Evolutionary conservation across 257 asterid genomes (phyloP).

Genomic region (Scutellaria baicalensis): DNA sequence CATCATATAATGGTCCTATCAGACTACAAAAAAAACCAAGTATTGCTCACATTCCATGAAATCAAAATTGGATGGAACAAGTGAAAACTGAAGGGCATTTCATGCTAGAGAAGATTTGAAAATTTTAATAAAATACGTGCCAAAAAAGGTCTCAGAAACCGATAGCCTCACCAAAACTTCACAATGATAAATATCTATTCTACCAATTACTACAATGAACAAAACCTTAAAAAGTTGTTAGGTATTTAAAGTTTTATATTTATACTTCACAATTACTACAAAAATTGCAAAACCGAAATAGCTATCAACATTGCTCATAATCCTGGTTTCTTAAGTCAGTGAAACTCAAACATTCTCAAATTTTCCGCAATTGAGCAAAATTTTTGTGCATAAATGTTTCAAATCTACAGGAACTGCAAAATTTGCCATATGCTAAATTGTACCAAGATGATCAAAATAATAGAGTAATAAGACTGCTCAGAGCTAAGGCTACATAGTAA

Average conservation of each 20-base stretch:
- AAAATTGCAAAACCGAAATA: too few relatives aligned
- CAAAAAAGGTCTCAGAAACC: not conserved
- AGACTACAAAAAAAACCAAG: not conserved
- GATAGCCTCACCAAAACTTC: not conserved
- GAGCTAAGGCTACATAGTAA: not conserved
- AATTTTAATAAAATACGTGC: not conserved
- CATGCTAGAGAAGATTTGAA: not conserved
- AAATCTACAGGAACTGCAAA: not conserved
- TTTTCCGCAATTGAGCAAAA: not conserved
- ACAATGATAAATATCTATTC: not conserved
- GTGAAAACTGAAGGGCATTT: not conserved
- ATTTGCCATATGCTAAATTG: not conserved
- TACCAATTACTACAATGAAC: not conserved
- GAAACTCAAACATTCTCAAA: not conserved
- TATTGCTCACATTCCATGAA: not conserved
- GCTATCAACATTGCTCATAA: too few relatives aligned
- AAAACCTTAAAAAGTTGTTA: not conserved
- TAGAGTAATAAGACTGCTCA: not conserved
- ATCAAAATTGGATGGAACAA: not conserved
- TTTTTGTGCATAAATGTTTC: not conserved
- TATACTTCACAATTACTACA: too few relatives aligned
- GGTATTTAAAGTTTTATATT: not conserved
- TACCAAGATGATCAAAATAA: not conserved
- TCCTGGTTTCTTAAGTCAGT: not conserved
- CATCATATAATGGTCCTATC: not conserved